phyloP scores from a whole-genome alignment of 2,329 filamentous ascomycete genomes.

The Talaromyces sp. region DNA sequence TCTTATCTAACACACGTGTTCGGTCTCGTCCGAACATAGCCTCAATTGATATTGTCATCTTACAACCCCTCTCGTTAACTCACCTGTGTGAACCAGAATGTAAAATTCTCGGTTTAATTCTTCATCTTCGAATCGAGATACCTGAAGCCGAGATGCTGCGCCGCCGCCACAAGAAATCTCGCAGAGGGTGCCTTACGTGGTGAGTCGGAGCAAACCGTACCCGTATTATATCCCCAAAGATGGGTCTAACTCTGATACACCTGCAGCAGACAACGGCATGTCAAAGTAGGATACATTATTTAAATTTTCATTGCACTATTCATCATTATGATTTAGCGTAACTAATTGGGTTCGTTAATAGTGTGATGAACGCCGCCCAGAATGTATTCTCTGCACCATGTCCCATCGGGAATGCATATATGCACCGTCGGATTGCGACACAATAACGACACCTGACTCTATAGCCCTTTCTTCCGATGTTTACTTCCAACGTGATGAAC shows the following conservation, averaged over 20 bases:
- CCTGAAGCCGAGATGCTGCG: conserved; percentile 1
- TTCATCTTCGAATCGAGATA: neutral
- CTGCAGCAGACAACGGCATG: conserved; percentile 5
- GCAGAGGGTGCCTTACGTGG: conserved; percentile 7
- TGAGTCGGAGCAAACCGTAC: neutral
- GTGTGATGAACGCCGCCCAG: conserved; percentile 7
- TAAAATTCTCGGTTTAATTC: neutral
- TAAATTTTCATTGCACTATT: neutral
- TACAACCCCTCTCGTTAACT: neutral
- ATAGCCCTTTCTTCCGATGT: neutral
- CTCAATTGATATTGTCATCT: neutral
- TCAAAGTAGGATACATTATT: neutral
- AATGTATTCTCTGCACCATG: conserved; percentile 6
- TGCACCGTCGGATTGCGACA: neutral
- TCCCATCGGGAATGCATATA: conserved; percentile 6
- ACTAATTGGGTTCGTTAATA: neutral
- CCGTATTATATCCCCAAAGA: neutral
- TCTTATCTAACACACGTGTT: neutral
- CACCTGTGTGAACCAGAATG: neutral
- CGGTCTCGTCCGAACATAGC: neutral
- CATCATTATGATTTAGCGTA: neutral
- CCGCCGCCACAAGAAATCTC: conserved; percentile 8
- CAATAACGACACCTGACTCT: neutral
- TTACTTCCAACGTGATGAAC: neutral
- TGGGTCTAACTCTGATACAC: neutral